Base-by-base conservation (phyloP, 2,329 filamentous ascomycete genomes). In the Aspergillus candidus region DNA sequence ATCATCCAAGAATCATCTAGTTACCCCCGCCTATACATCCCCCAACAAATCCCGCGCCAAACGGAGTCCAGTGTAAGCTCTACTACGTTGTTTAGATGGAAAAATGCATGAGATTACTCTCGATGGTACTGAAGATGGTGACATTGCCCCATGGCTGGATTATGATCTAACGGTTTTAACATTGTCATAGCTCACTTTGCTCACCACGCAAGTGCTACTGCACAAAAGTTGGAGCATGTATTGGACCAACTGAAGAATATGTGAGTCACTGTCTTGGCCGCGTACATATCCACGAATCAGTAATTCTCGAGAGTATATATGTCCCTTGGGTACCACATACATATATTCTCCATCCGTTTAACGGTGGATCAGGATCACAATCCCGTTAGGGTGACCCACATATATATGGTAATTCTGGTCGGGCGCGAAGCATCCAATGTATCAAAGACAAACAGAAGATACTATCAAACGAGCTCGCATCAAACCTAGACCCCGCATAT, bases 91-190 rank as follows among this genome's bases (percentile, higher is more conserved):
- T 53, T 52, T 17, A 27, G 40, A 13, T 15, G 52, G 58, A 42
- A 55, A 54, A 31, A 61, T 58, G 54, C 48, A 59, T 42, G 43
- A 61, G 29, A 48, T 60, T 39, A 47, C 48, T 39, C 36, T 59
- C 34, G 52, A 61, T 52, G 48, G 50, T 35, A 60, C 53, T 29
- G 15, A 30, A 41, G 57, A 60, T 55, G 51, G 58, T 56, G 54
- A 3, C 30, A 31, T 35, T 7, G 12, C 43, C 11, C 40, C 29
- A 43, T 3, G 27, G 15, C 37, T 32, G 13, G 31, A 12, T 41
- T 32, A 38, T 31, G 35, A 11, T 41, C 41, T 29, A 35, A 43
- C 33, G 48, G 47, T 18, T 22, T 36, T 51, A 38, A 47, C 41
- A 27, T 42, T 30, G 35, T 46, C 49, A 11, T 51, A 60, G 55